Conservation (phyloP, 2,329 filamentous ascomycete species). For the Hypoxylon rubiginosum region DNA sequence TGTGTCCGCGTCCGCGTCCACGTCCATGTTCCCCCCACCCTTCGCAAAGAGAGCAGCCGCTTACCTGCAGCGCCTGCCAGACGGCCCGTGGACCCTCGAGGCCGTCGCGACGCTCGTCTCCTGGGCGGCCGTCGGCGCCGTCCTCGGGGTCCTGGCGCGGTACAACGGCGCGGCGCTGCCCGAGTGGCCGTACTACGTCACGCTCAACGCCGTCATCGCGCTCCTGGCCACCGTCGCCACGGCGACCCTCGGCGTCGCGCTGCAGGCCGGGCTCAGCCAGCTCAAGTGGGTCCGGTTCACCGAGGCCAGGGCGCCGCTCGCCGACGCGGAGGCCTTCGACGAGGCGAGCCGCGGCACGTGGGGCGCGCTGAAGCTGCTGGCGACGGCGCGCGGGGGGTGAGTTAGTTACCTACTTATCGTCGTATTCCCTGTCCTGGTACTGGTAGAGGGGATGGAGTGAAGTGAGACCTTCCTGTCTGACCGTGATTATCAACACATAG, state of each 20-base stretch:
- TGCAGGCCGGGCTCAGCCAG: conserved; percentile 52
- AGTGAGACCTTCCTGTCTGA: too few relatives aligned
- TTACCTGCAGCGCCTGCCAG: conserved; percentile 6
- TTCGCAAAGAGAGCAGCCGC: conserved; percentile 11
- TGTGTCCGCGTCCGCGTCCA: too few relatives aligned
- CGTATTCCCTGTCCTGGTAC: too few relatives aligned
- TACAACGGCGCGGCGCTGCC: conserved; percentile 49
- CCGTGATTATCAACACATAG: conserved; percentile 33
- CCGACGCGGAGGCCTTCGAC: conserved; percentile 53
- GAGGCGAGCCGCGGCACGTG: conserved; percentile 52
- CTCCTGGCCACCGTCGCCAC: conserved; percentile 50
- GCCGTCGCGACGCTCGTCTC: conserved; percentile 47
- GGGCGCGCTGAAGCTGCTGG: conserved; percentile 50
- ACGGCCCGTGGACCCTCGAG: conserved; percentile 49
- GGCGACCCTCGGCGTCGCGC: conserved; percentile 48
- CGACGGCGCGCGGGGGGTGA: conserved; percentile 49
- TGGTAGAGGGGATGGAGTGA: too few relatives aligned
- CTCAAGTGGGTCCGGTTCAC: conserved; percentile 54
- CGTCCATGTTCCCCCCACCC: conserved; percentile 6
- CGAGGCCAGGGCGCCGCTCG: conserved; percentile 47
- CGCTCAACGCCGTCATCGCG: conserved; percentile 53
- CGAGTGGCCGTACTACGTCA: conserved; percentile 52
- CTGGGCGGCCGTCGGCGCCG: conserved; percentile 46
- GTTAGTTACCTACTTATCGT: too few relatives aligned
- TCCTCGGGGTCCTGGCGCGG: conserved; percentile 50